phyloP scores from a whole-genome alignment of 2,329 filamentous ascomycete species.

The Acrocalymma vagum region DNA sequence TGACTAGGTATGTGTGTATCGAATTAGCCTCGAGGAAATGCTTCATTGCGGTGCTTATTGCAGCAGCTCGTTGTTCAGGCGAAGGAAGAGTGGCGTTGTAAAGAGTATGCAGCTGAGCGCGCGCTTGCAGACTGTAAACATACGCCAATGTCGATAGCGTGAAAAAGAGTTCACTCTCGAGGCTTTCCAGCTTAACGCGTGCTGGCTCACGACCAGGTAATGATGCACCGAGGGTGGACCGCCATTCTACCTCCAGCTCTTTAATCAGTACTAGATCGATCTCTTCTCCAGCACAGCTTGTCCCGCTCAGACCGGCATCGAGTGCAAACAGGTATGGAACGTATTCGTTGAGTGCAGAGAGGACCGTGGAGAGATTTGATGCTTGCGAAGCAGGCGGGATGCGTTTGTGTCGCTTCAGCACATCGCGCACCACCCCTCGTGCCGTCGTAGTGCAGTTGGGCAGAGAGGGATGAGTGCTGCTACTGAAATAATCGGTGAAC shows the following conservation, averaged over 20 bases:
- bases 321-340: conserved; percentile 84
- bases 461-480: conserved; percentile 87
- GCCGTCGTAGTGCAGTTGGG: conserved; percentile 83
- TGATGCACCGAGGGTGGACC: conserved; percentile 76
- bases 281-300: conserved; percentile 64
- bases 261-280: conserved; percentile 74
- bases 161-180: conserved; percentile 87
- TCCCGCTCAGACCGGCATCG: conserved; percentile 73
- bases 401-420: conserved; percentile 88
- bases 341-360: conserved; percentile 77
- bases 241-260: conserved; percentile 79
- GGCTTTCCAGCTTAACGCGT: conserved; percentile 73
- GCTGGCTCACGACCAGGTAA: conserved; percentile 65
- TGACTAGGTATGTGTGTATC: conserved; percentile 76
- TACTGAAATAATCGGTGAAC: conserved; percentile 79
- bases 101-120: conserved; percentile 75
- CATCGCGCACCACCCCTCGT: conserved; percentile 82
- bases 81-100: conserved; percentile 67
- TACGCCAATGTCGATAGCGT: conserved; percentile 79
- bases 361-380: conserved; percentile 73
- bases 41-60: conserved; percentile 78
- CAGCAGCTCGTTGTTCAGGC: conserved; percentile 71
- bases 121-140: conserved; percentile 75
- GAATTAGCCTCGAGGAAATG: conserved; percentile 80
- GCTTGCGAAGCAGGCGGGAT: conserved; percentile 76